Evolutionary conservation across 192 early-diverging fungal genomes (phyloP).

Genomic region (Chytriomyces confervae): DNA sequence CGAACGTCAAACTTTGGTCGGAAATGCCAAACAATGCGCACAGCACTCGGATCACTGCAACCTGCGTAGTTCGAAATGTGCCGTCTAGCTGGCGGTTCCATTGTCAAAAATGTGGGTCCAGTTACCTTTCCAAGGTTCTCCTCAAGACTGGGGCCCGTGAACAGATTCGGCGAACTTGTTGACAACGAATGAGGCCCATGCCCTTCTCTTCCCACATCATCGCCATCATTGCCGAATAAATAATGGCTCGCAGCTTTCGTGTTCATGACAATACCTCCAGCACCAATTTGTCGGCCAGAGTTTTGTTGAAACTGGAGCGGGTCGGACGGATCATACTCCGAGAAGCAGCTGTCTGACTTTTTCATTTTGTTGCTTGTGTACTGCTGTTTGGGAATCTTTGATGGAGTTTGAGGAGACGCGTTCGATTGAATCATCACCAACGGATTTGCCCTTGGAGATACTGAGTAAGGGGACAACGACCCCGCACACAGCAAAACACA

Average conservation of each 20-base stretch:
- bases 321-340: not conserved
- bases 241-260: conserved; percentile 24
- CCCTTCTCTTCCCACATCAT: not conserved
- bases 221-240: conserved; percentile 2
- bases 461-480: not conserved
- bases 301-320: not conserved
- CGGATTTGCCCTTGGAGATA: conserved; percentile 2
- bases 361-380: not conserved
- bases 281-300: not conserved
- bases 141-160: conserved; percentile 5
- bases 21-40: conserved; percentile 36
- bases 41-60: conserved; percentile 31
- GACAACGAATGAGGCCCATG: not conserved
- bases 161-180: not conserved
- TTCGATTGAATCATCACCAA: conserved; percentile 20
- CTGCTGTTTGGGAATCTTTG: conserved; percentile 15
- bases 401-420: conserved; percentile 7
- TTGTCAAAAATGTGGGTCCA: not conserved
- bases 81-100: not conserved
- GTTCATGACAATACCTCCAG: conserved; percentile 10
- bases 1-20: conserved; percentile 35
- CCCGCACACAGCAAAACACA: not conserved
- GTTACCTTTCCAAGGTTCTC: conserved; percentile 37
- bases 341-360: not conserved
- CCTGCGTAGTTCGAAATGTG: not conserved